These are phyloP conservation scores for Penicillium sp. DNA, from an alignment of 2,329 filamentous ascomycete genomes.

Conservation along the genomic window DNA sequence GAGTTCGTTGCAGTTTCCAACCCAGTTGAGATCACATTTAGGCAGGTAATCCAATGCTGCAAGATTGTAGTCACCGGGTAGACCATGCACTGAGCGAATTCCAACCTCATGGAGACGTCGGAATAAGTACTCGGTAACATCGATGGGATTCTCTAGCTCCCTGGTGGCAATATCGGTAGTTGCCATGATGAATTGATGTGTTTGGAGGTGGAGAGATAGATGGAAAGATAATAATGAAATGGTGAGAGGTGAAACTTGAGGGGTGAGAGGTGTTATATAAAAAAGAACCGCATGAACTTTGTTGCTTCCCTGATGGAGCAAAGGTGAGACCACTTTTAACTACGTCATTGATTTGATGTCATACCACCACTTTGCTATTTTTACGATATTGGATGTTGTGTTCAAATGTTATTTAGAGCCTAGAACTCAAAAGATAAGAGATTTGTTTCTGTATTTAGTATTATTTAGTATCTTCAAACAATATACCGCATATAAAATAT, in stretches of 20 bases:
- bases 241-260: background rate
- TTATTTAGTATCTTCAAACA: background rate
- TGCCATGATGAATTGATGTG: constrained; percentile 26
- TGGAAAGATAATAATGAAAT: background rate
- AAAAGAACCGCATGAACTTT: constrained; percentile 1
- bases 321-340: constrained; percentile 5
- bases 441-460: background rate
- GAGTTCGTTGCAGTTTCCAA: constrained; percentile 63
- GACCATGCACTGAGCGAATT: constrained; percentile 51
- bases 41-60: constrained; percentile 59
- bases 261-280: background rate
- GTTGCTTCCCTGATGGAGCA: background rate
- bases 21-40: constrained; percentile 56
- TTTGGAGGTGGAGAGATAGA: background rate
- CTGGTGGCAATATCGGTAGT: constrained; percentile 45
- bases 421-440: background rate
- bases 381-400: background rate
- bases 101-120: constrained; percentile 51
- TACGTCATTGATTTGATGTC: constrained; percentile 31
- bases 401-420: background rate
- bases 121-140: constrained; percentile 53
- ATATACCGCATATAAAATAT: too few species aligned
- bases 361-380: constrained; percentile 13
- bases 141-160: constrained; percentile 47
- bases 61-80: constrained; percentile 68